A percentile compares a stretch with the other conserved stretches of the same genome.
These are phyloP conservation scores for Dillenia suffruticosa DNA, from an alignment of 164 flowering plant genomes.

Conservation along the genomic window DNA sequence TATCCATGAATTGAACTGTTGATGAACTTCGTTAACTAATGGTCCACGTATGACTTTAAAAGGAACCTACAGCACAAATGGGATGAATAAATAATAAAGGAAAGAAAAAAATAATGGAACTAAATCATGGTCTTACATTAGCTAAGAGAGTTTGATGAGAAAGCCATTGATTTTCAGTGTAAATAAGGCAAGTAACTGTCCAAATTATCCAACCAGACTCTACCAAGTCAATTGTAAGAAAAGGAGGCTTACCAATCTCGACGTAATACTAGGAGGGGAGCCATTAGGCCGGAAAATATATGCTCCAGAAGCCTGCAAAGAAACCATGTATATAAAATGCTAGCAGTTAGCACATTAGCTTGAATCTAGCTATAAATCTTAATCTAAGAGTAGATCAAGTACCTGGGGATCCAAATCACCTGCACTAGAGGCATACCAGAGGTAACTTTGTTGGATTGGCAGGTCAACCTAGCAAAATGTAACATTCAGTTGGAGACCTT, in stretches of 20 bases:
- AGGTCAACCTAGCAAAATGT: slow-evolving; percentile 50
- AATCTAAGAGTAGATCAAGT: slow-evolving; percentile 5
- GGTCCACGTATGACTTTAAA: neutral
- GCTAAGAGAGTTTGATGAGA: too few relatives aligned
- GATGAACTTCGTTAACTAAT: neutral
- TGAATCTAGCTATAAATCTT: neutral
- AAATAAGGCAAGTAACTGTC: too few relatives aligned
- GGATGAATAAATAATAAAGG: neutral
- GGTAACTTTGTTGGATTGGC: slow-evolving; percentile 76
- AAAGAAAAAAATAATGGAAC: too few relatives aligned
- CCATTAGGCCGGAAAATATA: slow-evolving; percentile 77
- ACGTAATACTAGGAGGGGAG: slow-evolving; percentile 36
- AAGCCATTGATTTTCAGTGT: too few relatives aligned
- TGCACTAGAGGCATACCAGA: slow-evolving; percentile 64
- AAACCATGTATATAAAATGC: slow-evolving; percentile 5
- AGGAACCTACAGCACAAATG: slow-evolving; percentile 40
- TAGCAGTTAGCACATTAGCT: neutral
- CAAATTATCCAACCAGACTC: too few relatives aligned
- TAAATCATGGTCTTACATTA: too few relatives aligned
- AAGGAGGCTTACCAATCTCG: slow-evolving; percentile 48
- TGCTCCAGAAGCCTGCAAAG: slow-evolving; percentile 73
- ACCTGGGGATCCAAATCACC: slow-evolving; percentile 56
- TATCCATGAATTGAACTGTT: neutral
- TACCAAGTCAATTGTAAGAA: too few relatives aligned
- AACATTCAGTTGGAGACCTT: neutral